A percentile compares a stretch with the other conserved stretches of the same genome.
These are phyloP conservation scores for Flaveria floridana DNA, from an alignment of 140 eudicot genomes.

Conservation along the genomic window DNA sequence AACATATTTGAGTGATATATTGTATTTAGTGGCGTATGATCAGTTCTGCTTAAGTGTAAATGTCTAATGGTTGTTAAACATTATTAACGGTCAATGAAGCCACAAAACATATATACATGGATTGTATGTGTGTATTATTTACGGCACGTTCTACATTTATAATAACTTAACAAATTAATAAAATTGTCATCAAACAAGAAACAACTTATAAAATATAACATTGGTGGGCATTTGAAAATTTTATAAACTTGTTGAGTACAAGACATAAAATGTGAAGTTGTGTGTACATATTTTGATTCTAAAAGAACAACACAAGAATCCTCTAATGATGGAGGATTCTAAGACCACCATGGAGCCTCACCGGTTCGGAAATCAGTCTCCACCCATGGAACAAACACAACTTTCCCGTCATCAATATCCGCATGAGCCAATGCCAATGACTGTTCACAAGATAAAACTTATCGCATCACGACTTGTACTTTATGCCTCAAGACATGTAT, in stretches of 20 bases:
- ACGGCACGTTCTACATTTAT: too few species aligned
- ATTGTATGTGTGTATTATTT: not conserved
- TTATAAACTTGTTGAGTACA: constrained; percentile 34
- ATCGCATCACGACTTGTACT: not conserved
- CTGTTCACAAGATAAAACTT: constrained; percentile 40
- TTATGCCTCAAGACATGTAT: not conserved
- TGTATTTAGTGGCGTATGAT: too few species aligned
- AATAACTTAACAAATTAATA: not conserved
- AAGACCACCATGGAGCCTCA: constrained; percentile 94
- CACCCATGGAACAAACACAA: constrained; percentile 84
- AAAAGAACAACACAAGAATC: constrained; percentile 19
- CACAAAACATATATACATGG: not conserved
- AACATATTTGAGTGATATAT: too few species aligned
- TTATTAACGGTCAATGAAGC: too few species aligned
- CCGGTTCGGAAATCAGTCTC: constrained; percentile 97
- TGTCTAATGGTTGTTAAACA: too few species aligned
- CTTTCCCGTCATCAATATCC: constrained; percentile 87
- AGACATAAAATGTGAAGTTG: constrained; percentile 25
- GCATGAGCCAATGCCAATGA: constrained; percentile 97
- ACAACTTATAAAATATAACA: not conserved
- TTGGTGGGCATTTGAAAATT: constrained; percentile 23
- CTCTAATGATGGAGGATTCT: constrained; percentile 13
- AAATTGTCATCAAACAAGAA: not conserved
- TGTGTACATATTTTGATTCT: constrained; percentile 36
- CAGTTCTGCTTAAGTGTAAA: too few species aligned